phyloP scores from a whole-genome alignment of 768 basidiomycete genomes.

The Mycena alexandri region DNA sequence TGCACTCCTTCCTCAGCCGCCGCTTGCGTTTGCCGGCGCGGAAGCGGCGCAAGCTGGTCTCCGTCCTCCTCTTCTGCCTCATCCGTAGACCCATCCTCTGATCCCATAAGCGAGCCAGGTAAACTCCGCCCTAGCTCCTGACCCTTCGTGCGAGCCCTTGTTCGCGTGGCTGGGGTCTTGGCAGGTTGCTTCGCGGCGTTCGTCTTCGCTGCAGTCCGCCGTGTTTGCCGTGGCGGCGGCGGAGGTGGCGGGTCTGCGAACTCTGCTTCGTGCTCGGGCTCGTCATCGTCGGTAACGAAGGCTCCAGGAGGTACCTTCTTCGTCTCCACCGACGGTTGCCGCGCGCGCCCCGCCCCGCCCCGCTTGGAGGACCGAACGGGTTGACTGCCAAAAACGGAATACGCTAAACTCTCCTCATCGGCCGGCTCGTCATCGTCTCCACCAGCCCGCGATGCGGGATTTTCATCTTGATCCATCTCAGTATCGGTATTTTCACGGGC shows the following conservation, averaged over 20 bases:
- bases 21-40: slow-evolving; percentile 47
- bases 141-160: slow-evolving; percentile 28
- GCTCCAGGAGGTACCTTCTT: slow-evolving; percentile 60
- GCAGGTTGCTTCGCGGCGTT: slow-evolving; percentile 24
- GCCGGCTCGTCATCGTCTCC: slow-evolving; percentile 38
- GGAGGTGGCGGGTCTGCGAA: slow-evolving; percentile 32
- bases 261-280: slow-evolving; percentile 44
- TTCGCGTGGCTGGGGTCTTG: slow-evolving; percentile 21
- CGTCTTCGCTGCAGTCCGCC: slow-evolving; percentile 23
- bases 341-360: slow-evolving; percentile 1
- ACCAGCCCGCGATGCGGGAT: slow-evolving; percentile 24
- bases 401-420: slow-evolving; percentile 39
- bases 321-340: slow-evolving; percentile 31
- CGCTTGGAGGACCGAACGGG: slow-evolving; percentile 32
- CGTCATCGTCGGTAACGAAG: slow-evolving; percentile 59
- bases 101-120: slow-evolving; percentile 44
- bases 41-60: slow-evolving; percentile 55
- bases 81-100: slow-evolving; percentile 47
- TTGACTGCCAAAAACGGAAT: slow-evolving; percentile 45
- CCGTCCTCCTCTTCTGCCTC: slow-evolving; percentile 50
- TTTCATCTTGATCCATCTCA: slow-evolving; percentile 37
- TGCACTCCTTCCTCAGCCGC: slow-evolving; percentile 51
- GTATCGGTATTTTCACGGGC: slow-evolving; percentile 31
- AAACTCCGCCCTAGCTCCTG: slow-evolving; percentile 36
- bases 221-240: slow-evolving; percentile 28